Conservation (phyloP, 139 green algal species). For the Chlorella sp. region DNA sequence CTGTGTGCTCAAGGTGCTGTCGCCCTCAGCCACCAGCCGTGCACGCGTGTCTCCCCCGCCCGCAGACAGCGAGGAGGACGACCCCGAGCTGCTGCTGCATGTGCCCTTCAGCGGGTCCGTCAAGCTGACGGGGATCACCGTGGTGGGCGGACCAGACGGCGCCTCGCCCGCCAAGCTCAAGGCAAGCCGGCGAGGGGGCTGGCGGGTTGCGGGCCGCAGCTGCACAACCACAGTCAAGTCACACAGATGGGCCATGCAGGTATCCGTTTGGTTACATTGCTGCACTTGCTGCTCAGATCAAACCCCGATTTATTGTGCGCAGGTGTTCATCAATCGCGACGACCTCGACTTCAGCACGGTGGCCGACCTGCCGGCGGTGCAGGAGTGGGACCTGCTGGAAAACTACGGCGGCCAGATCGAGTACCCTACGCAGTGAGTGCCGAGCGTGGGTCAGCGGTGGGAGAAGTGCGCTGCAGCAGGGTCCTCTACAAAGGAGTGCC, state of each 20-base stretch:
- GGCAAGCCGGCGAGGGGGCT: conserved; percentile 27
- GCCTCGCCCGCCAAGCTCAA: conserved; percentile 62
- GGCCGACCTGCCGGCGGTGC: conserved; percentile 61
- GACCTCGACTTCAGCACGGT: conserved; percentile 84
- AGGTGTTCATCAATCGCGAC: conserved; percentile 81
- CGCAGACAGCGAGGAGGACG: conserved; percentile 78
- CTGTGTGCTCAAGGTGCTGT: too few relatives aligned
- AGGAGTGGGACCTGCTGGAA: conserved; percentile 86
- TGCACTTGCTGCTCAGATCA: not conserved
- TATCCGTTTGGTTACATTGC: not conserved
- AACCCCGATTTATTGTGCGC: not conserved
- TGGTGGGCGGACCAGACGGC: conserved; percentile 64
- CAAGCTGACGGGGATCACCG: conserved; percentile 83
- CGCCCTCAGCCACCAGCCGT: too few relatives aligned
- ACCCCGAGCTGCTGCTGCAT: conserved; percentile 90
- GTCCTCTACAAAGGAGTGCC: too few relatives aligned
- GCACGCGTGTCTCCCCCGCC: not conserved
- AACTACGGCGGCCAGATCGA: conserved; percentile 62
- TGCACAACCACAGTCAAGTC: too few relatives aligned
- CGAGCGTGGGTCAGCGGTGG: not conserved
- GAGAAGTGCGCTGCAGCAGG: not conserved
- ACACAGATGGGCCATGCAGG: not conserved
- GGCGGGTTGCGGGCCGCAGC: not conserved
- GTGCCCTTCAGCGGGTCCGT: conserved; percentile 86
- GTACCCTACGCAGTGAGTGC: conserved; percentile 68